Base-by-base conservation (phyloP, 495 filamentous ascomycete species). In the Podospora pseudoanserina region DNA sequence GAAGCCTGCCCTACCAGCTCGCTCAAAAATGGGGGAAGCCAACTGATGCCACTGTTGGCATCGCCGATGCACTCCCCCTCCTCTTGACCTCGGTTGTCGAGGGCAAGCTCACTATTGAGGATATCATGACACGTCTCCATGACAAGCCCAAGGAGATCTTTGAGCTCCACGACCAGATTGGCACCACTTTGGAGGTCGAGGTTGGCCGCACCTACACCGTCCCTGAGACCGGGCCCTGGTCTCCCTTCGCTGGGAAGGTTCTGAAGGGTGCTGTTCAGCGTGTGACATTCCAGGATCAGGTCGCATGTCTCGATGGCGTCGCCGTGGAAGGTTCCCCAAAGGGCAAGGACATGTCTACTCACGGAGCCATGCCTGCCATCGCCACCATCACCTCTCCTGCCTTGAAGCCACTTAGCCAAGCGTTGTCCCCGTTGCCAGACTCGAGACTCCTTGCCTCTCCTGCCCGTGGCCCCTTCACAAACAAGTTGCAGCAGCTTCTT, bases 91-190 rank as follows among this genome's bases (percentile, higher is more conserved):
- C 92, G 34, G 90, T 93, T 30, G 83, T 88, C 18, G 90, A 93
- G 75, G 91, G 91, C 65, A 88, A 83, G 69, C 77, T 95, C 71
- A 91, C 89, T 1, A 78, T 92, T 34, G 89, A 93, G 32, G 91
- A 94, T 72, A 82, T 95, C 74, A 88, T 83, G 65, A 74, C 82
- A 30, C 86, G 89, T 19, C 84, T 95, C 2, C 90, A 94, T 73
- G 88, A 92, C 70, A 93, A 93, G 71, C 92, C 92, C 20, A 92
- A 90, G 82, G 86, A 85, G 72, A 95, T 95, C 69, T 95, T 94
- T 67, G 91, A 94, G 80, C 84, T 95, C 60, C 92, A 95, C 70
- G 92, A 95, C 70, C 92, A 95, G 75, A 80, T 87, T 19, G 89
- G 88, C 66, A 88, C 89, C 65, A 87, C 85, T 13, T 81, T 94